These are phyloP conservation scores for Colletotrichum horii DNA, from an alignment of 2,329 filamentous ascomycete species.

Conservation along the genomic window DNA sequence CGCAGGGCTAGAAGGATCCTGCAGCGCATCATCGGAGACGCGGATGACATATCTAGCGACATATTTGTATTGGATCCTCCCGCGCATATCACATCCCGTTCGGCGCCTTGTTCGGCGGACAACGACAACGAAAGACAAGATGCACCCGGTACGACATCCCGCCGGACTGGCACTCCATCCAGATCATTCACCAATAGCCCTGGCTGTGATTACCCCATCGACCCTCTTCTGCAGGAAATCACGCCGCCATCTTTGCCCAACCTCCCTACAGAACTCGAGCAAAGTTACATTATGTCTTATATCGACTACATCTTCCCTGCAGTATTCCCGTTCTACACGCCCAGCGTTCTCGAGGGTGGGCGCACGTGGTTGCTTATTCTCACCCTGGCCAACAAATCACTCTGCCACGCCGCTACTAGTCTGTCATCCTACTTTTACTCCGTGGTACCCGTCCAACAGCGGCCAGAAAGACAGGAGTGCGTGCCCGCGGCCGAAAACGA, in stretches of 20 bases:
- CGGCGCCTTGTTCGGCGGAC: background rate
- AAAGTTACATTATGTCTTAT: slow-evolving; percentile 60
- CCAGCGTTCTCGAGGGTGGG: slow-evolving; percentile 57
- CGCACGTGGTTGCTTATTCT: slow-evolving; percentile 64
- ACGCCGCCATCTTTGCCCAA: background rate
- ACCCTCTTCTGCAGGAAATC: background rate
- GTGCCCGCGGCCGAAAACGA: slow-evolving; percentile 36
- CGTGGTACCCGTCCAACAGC: slow-evolving; percentile 36
- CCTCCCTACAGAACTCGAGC: slow-evolving; percentile 3
- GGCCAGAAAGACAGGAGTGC: background rate
- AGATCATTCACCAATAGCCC: background rate
- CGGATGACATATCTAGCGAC: background rate
- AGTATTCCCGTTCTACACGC: slow-evolving; percentile 66
- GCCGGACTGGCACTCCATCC: background rate
- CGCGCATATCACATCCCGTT: background rate
- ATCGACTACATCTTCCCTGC: slow-evolving; percentile 67
- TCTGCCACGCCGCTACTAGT: slow-evolving; percentile 62
- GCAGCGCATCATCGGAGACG: background rate
- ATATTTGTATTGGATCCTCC: background rate
- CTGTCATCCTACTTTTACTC: slow-evolving; percentile 63
- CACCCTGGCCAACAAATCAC: slow-evolving; percentile 58
- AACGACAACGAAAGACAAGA: background rate
- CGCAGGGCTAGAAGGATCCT: slow-evolving; percentile 46
- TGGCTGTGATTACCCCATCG: background rate
- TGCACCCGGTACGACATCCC: background rate